Evolutionary conservation across 2,329 filamentous ascomycete species (phyloP).

Genomic region (Fusarium praegraminearum): DNA sequence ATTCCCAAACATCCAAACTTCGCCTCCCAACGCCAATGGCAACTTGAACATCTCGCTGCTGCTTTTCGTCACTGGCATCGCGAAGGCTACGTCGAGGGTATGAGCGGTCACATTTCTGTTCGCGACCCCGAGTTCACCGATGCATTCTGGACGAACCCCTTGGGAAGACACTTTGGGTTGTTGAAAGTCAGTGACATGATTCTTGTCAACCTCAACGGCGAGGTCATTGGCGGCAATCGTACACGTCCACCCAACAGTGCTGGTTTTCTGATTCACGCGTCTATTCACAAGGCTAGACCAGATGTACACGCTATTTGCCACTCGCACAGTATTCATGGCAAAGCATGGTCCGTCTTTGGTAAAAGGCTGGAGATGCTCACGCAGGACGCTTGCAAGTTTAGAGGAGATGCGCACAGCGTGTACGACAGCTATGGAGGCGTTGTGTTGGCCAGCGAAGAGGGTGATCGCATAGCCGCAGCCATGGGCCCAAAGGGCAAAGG

Average conservation of each 20-base stretch:
- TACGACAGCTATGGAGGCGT: constrained; percentile 68
- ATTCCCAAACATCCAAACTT: constrained; percentile 46
- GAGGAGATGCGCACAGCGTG: constrained; percentile 70
- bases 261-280: constrained; percentile 77
- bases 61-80: constrained; percentile 77
- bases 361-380: constrained; percentile 75
- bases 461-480: constrained; percentile 70
- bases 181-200: constrained; percentile 77
- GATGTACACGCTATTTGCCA: constrained; percentile 77
- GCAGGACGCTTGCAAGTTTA: constrained; percentile 73
- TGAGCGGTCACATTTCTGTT: constrained; percentile 75
- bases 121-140: constrained; percentile 71
- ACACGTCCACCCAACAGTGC: constrained; percentile 72
- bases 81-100: constrained; percentile 75
- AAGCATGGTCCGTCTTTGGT: constrained; percentile 75
- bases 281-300: constrained; percentile 71
- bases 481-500: constrained; percentile 69
- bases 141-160: constrained; percentile 75
- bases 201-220: constrained; percentile 69
- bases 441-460: constrained; percentile 71
- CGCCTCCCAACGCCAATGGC: constrained; percentile 46
- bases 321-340: constrained; percentile 72
- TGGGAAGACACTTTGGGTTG: constrained; percentile 74
- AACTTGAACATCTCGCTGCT: constrained; percentile 71
- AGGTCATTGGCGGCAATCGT: constrained; percentile 72